Base-by-base conservation (phyloP, 164 flowering plant genomes). In the Annona cherimola region DNA sequence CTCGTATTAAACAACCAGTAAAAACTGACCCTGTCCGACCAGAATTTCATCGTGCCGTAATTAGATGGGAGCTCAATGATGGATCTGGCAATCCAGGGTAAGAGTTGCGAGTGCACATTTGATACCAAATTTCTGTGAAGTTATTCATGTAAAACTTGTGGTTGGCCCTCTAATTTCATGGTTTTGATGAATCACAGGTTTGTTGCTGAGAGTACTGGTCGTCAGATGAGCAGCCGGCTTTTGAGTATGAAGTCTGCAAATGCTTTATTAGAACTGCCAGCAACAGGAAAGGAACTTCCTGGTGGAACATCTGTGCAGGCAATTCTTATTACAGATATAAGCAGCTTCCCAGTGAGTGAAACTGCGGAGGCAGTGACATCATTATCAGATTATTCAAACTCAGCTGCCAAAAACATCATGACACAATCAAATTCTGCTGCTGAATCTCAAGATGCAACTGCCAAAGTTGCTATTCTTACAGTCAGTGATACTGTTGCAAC, bases 401-500 rank as follows among this genome's bases (percentile, higher is more conserved):
- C 79, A 50, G 45, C 71, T 35, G 16, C 5, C 42, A 71, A 69
- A 69, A 72, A 40, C 68, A 79, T 45, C 76, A 63, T 11, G n/a
- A 62, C 66, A 9, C 44, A 67, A 66, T 71, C 74, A 44, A 71
- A 57, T 60, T 63, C 68, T 73, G 71, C 5, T 18, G 69, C 66
- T 76, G 73, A 69, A 14, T 78, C 84, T 70, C 70, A 64, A 66
- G 84, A 71, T 68, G 71, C 79, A 66, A 81, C 64, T 45, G 73
- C 67, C 65, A 84, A 76, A 73, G 93, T 89, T 63, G 96, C 92
- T 61, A 74, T 95, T 78, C 91, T 90, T 59, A 95, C 92, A 6
- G 98, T 94, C 74, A 94, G 98, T 81, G 98, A 92, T 75, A 91
- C 97, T 67, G 98, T 91, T 79, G 89, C 99, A 73, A 82, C 90